A percentile compares a stretch with the other conserved stretches of the same genome.
Evolutionary conservation across 768 basidiomycete species (phyloP).

Genomic region (Russula sp.): DNA sequence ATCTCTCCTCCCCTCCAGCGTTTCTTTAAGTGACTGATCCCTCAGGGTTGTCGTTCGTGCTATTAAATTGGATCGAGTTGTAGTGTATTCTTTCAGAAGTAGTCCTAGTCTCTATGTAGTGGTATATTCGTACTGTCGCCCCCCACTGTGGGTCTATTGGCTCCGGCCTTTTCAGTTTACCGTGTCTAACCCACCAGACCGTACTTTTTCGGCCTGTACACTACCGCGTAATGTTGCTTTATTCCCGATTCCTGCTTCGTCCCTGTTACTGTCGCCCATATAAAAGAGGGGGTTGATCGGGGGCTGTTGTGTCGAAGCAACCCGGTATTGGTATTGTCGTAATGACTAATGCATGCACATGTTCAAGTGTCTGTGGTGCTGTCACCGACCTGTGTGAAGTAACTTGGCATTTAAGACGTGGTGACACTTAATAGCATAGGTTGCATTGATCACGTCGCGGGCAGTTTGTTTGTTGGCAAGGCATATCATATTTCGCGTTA

Average conservation of each 20-base stretch:
- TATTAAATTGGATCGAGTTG: neutral
- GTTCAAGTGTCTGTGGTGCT: no score
- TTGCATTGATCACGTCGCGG: no score
- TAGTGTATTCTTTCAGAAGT: neutral
- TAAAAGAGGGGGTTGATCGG: no score
- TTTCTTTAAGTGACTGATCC: conserved; percentile 12
- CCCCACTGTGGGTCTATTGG: neutral
- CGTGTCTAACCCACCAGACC: neutral
- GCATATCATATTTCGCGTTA: no score
- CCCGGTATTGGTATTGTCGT: no score
- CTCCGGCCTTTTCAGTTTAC: neutral
- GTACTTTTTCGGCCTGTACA: neutral
- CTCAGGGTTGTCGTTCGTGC: neutral
- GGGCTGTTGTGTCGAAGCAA: no score
- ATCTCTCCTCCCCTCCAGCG: conserved; percentile 23
- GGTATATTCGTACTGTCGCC: neutral
- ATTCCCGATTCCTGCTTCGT: neutral
- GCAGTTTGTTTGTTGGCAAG: no score
- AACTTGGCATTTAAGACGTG: no score
- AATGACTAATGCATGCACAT: no score
- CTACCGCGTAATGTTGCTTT: neutral
- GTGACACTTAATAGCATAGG: no score
- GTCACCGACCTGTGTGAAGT: no score
- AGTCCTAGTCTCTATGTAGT: neutral
- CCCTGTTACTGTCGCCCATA: neutral